A percentile compares a stretch with the other conserved stretches of the same genome.
phyloP scores from a whole-genome alignment of 139 green algal genomes.

The Micromonas commoda region DNA sequence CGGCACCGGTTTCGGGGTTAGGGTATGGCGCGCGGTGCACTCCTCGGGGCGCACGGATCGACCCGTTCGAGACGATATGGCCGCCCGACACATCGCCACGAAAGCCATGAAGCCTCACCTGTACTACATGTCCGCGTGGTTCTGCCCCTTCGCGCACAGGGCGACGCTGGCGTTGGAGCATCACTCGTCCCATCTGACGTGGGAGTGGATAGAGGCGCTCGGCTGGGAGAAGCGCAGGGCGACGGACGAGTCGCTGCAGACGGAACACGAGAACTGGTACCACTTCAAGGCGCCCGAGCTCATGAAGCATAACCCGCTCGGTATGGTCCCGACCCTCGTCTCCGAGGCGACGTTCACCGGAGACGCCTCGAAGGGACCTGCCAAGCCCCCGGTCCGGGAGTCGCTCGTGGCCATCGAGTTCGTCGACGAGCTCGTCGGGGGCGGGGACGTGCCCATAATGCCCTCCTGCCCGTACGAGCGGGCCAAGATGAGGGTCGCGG shows the following conservation, averaged over 20 bases:
- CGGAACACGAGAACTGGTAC: slow-evolving; percentile 35
- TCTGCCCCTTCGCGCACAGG: slow-evolving; percentile 33
- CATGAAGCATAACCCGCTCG: slow-evolving; percentile 21
- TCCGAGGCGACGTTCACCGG: background rate
- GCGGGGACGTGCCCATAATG: slow-evolving; percentile 14
- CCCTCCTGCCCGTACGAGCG: slow-evolving; percentile 13
- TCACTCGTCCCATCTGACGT: slow-evolving; percentile 8
- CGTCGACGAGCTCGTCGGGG: slow-evolving; percentile 24
- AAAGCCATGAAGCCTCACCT: background rate
- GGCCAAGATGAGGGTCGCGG: slow-evolving; percentile 1
- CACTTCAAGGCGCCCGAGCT: slow-evolving; percentile 32
- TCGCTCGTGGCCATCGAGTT: slow-evolving; percentile 26
- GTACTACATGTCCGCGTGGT: slow-evolving; percentile 26
- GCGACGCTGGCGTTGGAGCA: slow-evolving; percentile 30
- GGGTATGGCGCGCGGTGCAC: background rate
- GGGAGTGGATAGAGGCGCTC: slow-evolving; percentile 28
- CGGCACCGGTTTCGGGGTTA: background rate
- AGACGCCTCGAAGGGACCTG: background rate
- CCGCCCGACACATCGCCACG: background rate
- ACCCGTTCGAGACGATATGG: too few species aligned
- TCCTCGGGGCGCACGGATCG: background rate
- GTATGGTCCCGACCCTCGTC: slow-evolving; percentile 28
- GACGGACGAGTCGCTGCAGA: background rate
- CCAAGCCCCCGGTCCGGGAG: slow-evolving; percentile 7
- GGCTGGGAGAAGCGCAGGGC: slow-evolving; percentile 27